A percentile compares a stretch with the other conserved stretches of the same genome.
Evolutionary conservation across 106 monocot genomes (phyloP).

Genomic region (Narthecium ossifragum): DNA sequence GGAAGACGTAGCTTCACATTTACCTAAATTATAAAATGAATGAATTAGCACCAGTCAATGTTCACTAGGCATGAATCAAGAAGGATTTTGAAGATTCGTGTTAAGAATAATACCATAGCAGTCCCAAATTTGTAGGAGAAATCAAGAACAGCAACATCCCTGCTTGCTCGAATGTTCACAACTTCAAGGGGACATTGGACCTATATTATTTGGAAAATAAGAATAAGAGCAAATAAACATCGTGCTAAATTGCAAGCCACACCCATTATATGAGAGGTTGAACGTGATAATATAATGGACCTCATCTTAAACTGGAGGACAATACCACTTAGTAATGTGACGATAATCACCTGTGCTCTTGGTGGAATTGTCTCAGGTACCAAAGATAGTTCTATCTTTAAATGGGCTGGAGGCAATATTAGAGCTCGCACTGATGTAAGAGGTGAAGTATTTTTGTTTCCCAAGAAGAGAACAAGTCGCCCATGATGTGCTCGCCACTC

Average conservation of each 20-base stretch:
- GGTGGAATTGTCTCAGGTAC: constrained; percentile 98
- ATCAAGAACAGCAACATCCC: constrained; percentile 92
- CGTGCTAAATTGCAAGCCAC: too few species aligned
- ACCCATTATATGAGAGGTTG: too few species aligned
- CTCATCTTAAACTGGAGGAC: neutral
- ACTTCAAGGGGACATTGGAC: constrained; percentile 97
- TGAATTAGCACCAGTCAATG: neutral
- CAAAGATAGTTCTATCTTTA: constrained; percentile 71
- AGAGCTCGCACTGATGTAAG: constrained; percentile 62
- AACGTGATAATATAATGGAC: neutral
- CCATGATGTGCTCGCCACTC: constrained; percentile 92
- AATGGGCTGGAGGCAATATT: constrained; percentile 82
- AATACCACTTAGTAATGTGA: neutral
- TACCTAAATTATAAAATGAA: constrained; percentile 40
- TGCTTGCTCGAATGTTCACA: constrained; percentile 82
- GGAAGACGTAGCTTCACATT: constrained; percentile 81
- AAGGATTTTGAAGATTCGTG: too few species aligned
- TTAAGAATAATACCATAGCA: constrained; percentile 43
- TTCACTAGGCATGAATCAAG: too few species aligned
- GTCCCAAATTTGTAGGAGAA: constrained; percentile 81
- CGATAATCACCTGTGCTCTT: constrained; percentile 73
- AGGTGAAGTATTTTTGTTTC: constrained; percentile 92
- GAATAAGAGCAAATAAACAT: too few species aligned
- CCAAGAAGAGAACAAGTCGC: constrained; percentile 84
- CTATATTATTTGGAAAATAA: constrained; percentile 23